A percentile compares a stretch with the other conserved stretches of the same genome.
Conservation (phyloP, 805 yeast genomes). For the Starmera dryadoides region DNA sequence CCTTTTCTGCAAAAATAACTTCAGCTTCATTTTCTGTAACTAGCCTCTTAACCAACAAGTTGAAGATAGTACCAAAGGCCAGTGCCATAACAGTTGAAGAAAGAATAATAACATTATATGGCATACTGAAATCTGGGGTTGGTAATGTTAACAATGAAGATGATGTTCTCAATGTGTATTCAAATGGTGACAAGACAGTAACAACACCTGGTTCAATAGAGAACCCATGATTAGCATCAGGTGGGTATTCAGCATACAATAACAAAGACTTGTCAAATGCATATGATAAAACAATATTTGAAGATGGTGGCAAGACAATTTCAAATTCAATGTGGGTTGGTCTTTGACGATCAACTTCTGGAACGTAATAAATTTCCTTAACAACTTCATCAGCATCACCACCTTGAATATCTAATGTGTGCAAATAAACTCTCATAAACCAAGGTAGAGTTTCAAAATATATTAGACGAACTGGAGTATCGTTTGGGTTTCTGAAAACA, state of each 20-base stretch:
- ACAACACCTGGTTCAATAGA: slow-evolving; percentile 88
- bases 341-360: slow-evolving; percentile 72
- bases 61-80: slow-evolving; percentile 82
- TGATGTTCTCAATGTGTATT: slow-evolving; percentile 66
- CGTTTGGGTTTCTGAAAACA: slow-evolving; percentile 62
- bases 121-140: slow-evolving; percentile 98
- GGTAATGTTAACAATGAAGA: slow-evolving; percentile 84
- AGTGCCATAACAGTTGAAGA: slow-evolving; percentile 92
- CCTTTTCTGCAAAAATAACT: slow-evolving; percentile 9
- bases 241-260: slow-evolving; percentile 90
- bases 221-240: slow-evolving; percentile 98
- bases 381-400: slow-evolving; percentile 30
- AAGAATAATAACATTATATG: slow-evolving; percentile 90
- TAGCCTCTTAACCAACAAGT: slow-evolving; percentile 64
- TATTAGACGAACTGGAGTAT: slow-evolving; percentile 39
- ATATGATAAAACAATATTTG: slow-evolving; percentile 56
- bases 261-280: slow-evolving; percentile 84
- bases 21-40: slow-evolving; percentile 62
- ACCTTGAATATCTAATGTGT: slow-evolving; percentile 41
- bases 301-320: slow-evolving; percentile 55
- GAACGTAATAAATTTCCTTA: slow-evolving; percentile 51
- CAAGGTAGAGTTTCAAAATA: slow-evolving; percentile 87
- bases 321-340: slow-evolving; percentile 79
- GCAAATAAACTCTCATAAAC: slow-evolving; percentile 81
- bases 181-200: slow-evolving; percentile 37